Percentiles rank a stretch among this genome's conserved stretches.
Evolutionary conservation across 2,329 filamentous ascomycete species (phyloP).

Genomic region (Apiospora saccharicola): DNA sequence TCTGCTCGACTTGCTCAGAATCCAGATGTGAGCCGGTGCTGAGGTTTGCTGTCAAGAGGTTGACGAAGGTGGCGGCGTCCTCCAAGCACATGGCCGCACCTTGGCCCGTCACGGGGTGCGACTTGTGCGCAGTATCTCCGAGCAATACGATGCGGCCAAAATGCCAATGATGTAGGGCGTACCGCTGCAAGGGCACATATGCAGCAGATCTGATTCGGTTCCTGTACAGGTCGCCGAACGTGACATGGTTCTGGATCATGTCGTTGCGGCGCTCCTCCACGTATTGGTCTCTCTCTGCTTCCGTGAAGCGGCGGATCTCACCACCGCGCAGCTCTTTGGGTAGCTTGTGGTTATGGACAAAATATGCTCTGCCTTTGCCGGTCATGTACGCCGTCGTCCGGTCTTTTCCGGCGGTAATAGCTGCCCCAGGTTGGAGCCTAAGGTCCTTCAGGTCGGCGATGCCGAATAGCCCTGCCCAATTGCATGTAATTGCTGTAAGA

Average conservation of each 20-base stretch:
- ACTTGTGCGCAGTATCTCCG: constrained; percentile 53
- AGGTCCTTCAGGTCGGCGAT: constrained; percentile 6
- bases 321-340: not conserved
- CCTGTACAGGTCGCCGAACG: constrained; percentile 40
- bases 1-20: not conserved
- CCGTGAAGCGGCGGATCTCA: constrained; percentile 24
- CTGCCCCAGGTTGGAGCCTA: not conserved
- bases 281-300: constrained; percentile 7
- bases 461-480: constrained; percentile 18
- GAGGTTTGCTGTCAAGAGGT: not conserved
- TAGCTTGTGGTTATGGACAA: not conserved
- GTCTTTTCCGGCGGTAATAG: not conserved
- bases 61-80: constrained; percentile 22
- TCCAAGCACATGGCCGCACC: constrained; percentile 18
- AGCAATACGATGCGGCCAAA: constrained; percentile 48
- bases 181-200: constrained; percentile 41
- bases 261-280: constrained; percentile 4
- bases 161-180: constrained; percentile 48
- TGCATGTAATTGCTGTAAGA: constrained; percentile 21
- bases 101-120: constrained; percentile 26
- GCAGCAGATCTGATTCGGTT: constrained; percentile 30
- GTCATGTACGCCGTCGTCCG: constrained; percentile 6
- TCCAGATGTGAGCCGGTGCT: not conserved
- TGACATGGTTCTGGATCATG: constrained; percentile 1
- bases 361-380: not conserved